Evolutionary conservation across 106 monocot species (phyloP), one percentile per base, ranked within the genome.

Genomic region (Narthecium ossifragum): DNA sequence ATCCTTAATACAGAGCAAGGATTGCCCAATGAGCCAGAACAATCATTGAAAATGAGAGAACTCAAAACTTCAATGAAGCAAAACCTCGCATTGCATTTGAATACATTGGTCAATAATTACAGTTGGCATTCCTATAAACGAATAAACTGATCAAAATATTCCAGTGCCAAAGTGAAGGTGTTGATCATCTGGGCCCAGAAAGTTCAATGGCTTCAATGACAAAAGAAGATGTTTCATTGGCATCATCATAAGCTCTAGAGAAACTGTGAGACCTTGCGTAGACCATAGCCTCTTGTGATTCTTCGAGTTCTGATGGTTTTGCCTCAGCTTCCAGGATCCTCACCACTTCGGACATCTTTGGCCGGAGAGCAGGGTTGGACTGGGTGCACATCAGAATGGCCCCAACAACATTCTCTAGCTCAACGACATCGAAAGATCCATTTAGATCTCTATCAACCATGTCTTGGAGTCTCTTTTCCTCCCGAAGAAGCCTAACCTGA

Each of bases 131-230:
- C 1, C 6, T 43, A 43, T 43, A 17, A 6, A 5, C 11, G 7
- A 37, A 37, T 5, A 37, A 37, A 37, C 36, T 37, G 11, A 37
- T 11, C 11, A 37, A 11, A 5, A 37, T 37, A 37, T 37, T 17
- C 43, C 18, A 43, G 10, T 43, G 18, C 14, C 2, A 43, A 15
- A 39, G 43, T 43, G 43, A 49, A 36, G 59, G 2, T 30, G 4
- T 6, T 23, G 48, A 48, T 88, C 81, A 85, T 72, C 88, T 81
- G 1, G 93, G 93, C 1, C 88, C 93, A 17, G 93, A 93, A 23
- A 92, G 88, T 55, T 92, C 82, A 21, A 93, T 93, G 13, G 93
- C 61, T 67, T 93, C 93, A 21, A 93, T 74, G n/a, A 88, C 82
- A 45, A 88, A 88, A 0, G 94, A 96, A 7, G 94, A 85, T 26